A percentile compares a stretch with the other conserved stretches of the same genome.
phyloP scores from a whole-genome alignment of 805 yeast genomes.

The Candida gorgasii region DNA sequence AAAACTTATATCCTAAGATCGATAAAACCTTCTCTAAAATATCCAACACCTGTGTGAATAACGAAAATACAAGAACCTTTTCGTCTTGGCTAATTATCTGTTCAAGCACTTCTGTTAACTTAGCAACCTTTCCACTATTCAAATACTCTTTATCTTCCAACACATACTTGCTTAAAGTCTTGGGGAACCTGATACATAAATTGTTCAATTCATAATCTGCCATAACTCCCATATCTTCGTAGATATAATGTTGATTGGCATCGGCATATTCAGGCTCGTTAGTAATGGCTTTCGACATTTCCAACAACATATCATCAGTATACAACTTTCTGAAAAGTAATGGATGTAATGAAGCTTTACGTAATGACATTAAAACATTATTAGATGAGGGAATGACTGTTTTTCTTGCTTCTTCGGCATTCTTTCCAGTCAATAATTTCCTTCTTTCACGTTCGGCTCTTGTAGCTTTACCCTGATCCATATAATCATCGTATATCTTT shows the following conservation, averaged over 20 bases:
- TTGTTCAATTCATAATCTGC: slow-evolving; percentile 83
- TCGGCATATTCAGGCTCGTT: slow-evolving; percentile 74
- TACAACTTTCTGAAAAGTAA: slow-evolving; percentile 71
- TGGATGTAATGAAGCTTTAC: slow-evolving; percentile 95
- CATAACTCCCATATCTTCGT: slow-evolving; percentile 95
- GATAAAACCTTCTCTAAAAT: slow-evolving; percentile 77
- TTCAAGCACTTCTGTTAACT: slow-evolving; percentile 58
- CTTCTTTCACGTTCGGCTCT: slow-evolving; percentile 47
- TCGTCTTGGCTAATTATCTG: slow-evolving; percentile 55
- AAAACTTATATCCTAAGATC: slow-evolving; percentile 62
- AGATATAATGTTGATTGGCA: slow-evolving; percentile 76
- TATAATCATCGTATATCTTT: slow-evolving; percentile 60
- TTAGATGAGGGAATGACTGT: slow-evolving; percentile 47
- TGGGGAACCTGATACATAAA: slow-evolving; percentile 71
- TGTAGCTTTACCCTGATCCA: slow-evolving; percentile 45
- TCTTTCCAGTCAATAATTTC: slow-evolving; percentile 35
- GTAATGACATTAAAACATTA: slow-evolving; percentile 80
- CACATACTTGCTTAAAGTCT: slow-evolving; percentile 54
- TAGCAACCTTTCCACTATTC: slow-evolving; percentile 73
- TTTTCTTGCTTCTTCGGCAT: slow-evolving; percentile 32
- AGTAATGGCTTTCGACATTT: slow-evolving; percentile 81
- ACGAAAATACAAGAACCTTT: slow-evolving; percentile 80
- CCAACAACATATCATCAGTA: slow-evolving; percentile 50
- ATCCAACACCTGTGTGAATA: slow-evolving; percentile 90
- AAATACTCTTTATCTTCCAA: slow-evolving; percentile 57